These are phyloP conservation scores for Colletotrichum orchidophilum DNA, from an alignment of 2,329 filamentous ascomycete genomes.

Conservation along the genomic window DNA sequence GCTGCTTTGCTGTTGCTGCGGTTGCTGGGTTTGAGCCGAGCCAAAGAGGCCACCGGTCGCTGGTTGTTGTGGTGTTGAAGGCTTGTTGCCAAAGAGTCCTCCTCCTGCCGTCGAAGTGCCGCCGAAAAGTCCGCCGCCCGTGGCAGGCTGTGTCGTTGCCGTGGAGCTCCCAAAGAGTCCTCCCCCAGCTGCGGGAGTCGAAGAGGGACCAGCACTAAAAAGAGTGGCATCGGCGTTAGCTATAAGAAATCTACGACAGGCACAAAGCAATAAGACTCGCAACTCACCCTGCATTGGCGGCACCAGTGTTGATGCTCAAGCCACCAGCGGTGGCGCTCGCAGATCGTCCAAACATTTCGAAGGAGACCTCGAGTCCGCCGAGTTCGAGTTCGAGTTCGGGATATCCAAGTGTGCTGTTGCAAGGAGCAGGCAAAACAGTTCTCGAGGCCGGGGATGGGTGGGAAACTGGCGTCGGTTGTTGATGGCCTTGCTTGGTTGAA, in stretches of 20 bases:
- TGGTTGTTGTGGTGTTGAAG: conserved; percentile 35
- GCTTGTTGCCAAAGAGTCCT: conserved; percentile 26
- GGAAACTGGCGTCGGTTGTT: neutral
- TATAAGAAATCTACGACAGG: neutral
- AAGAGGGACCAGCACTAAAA: conserved; percentile 9
- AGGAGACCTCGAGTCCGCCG: neutral
- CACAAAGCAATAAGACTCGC: neutral
- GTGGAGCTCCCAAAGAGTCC: conserved; percentile 25
- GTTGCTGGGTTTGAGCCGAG: conserved; percentile 33
- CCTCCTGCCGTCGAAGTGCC: conserved; percentile 41
- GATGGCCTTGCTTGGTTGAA: neutral
- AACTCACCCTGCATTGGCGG: conserved; percentile 66
- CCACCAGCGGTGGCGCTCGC: conserved; percentile 50
- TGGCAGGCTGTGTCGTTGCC: conserved; percentile 42
- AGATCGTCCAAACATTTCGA: conserved; percentile 25
- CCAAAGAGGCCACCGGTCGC: conserved; percentile 48
- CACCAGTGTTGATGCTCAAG: conserved; percentile 71
- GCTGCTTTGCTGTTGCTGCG: conserved; percentile 40
- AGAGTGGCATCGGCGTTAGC: neutral
- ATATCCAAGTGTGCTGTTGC: neutral
- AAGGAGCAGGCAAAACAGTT: neutral
- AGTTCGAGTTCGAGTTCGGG: neutral
- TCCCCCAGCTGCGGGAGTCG: conserved; percentile 23
- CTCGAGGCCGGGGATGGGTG: neutral
- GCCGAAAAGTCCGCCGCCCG: conserved; percentile 48